These are phyloP conservation scores for Areca catechu DNA, from an alignment of 176 grass and related monocot species.

Conservation along the genomic window DNA sequence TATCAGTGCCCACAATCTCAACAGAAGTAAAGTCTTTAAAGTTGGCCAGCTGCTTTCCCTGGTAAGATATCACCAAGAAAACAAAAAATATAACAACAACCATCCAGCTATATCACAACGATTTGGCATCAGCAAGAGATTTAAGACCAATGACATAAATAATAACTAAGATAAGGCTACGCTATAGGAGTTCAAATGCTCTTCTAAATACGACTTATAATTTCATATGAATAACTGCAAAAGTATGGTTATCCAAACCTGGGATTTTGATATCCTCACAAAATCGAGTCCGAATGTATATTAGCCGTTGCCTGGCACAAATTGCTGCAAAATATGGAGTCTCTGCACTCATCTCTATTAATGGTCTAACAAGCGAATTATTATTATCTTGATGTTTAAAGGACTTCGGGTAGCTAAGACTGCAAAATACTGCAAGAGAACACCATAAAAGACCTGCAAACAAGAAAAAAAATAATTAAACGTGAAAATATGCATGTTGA, in stretches of 20 bases:
- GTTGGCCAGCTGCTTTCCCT: constrained; percentile 80
- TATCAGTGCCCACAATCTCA: constrained; percentile 90
- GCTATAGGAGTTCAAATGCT: too few relatives aligned
- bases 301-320: constrained; percentile 76
- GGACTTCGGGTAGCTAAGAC: constrained; percentile 55
- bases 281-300: constrained; percentile 45
- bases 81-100: too few relatives aligned
- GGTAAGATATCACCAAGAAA: not conserved
- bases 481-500: not conserved
- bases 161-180: too few relatives aligned
- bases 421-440: constrained; percentile 91
- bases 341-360: constrained; percentile 89
- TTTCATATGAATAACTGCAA: not conserved
- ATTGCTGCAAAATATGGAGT: constrained; percentile 96
- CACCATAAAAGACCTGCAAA: constrained; percentile 85
- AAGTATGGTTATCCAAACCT: constrained; percentile 39
- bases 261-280: constrained; percentile 75
- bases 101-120: too few relatives aligned
- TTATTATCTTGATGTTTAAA: constrained; percentile 69
- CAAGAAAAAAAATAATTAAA: not conserved
- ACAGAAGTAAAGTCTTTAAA: constrained; percentile 77
- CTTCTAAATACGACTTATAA: too few relatives aligned
- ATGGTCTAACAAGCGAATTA: constrained; percentile 75
- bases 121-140: too few relatives aligned
- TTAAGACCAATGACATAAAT: too few relatives aligned